phyloP scores from a whole-genome alignment of 106 monocot species.

The Agapanthus africanus region DNA sequence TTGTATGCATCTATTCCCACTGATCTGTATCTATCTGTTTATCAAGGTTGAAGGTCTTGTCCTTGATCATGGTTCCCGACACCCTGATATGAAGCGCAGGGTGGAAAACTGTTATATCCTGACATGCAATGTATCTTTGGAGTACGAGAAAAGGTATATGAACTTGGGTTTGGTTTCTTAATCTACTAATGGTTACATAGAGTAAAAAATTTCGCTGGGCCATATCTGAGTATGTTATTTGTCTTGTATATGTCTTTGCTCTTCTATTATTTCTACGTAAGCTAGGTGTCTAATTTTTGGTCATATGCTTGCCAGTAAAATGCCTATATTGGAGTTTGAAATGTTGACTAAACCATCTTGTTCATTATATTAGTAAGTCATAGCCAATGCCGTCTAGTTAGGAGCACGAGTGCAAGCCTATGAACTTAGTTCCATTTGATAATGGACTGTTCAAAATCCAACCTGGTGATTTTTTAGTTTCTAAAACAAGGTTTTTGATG shows the following conservation, averaged over 20 bases:
- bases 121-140: constrained; percentile 92
- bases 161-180: not conserved
- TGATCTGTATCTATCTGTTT: not conserved
- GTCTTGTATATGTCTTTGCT: not conserved
- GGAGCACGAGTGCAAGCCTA: no score
- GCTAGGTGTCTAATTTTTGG: not conserved
- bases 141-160: constrained; percentile 89
- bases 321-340: not conserved
- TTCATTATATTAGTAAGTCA: not conserved
- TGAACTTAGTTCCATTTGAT: no score
- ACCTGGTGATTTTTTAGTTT: no score
- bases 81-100: constrained; percentile 95
- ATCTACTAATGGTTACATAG: not conserved
- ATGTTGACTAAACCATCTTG: not conserved
- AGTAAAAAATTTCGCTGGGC: not conserved
- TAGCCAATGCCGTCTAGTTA: not conserved
- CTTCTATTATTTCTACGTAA: not conserved
- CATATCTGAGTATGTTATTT: not conserved
- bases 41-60: constrained; percentile 88
- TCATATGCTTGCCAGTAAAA: not conserved
- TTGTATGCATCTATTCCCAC: not conserved
- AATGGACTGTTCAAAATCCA: no score
- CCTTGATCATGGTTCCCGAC: constrained; percentile 96
- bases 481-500: no score
- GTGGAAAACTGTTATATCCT: constrained; percentile 93